Evolutionary conservation across 2,329 filamentous ascomycete genomes (phyloP).

Genomic region (Penicillium sp.): DNA sequence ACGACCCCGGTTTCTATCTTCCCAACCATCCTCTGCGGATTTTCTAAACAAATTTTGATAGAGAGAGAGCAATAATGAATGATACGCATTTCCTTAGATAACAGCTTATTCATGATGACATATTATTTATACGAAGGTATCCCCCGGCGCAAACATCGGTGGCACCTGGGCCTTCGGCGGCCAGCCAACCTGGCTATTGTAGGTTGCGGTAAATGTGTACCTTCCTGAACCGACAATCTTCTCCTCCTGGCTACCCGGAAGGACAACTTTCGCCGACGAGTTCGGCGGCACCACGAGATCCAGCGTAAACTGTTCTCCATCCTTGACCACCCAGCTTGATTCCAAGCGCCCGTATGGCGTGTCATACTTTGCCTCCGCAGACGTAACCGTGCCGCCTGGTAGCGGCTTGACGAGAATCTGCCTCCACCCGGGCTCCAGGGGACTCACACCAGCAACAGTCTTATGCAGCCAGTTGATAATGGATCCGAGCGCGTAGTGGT

Average conservation of each 20-base stretch:
- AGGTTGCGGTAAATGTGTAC: slow-evolving; percentile 17
- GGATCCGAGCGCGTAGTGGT: slow-evolving; percentile 49
- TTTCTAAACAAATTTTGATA: neutral
- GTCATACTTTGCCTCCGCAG: slow-evolving; percentile 35
- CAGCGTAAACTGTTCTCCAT: slow-evolving; percentile 19
- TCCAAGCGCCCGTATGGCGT: slow-evolving; percentile 37
- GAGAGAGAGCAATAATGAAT: neutral
- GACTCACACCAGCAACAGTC: slow-evolving; percentile 30
- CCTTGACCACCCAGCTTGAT: slow-evolving; percentile 24
- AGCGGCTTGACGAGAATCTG: slow-evolving; percentile 33
- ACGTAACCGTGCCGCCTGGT: slow-evolving; percentile 37
- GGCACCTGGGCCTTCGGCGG: slow-evolving; percentile 9
- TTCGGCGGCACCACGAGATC: slow-evolving; percentile 29
- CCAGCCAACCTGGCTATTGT: slow-evolving; percentile 1
- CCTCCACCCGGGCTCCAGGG: slow-evolving; percentile 39
- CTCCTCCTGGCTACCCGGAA: slow-evolving; percentile 20
- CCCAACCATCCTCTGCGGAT: neutral
- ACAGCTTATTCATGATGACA: neutral
- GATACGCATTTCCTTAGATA: neutral
- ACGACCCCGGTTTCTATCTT: neutral
- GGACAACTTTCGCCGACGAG: slow-evolving; percentile 23
- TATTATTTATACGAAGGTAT: neutral
- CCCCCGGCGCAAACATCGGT: slow-evolving; percentile 3
- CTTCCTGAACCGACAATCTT: slow-evolving; percentile 25
- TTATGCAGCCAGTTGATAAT: slow-evolving; percentile 47